Evolutionary conservation across 768 basidiomycete species (phyloP).

Genomic region (Strobilomyces dryophilus): DNA sequence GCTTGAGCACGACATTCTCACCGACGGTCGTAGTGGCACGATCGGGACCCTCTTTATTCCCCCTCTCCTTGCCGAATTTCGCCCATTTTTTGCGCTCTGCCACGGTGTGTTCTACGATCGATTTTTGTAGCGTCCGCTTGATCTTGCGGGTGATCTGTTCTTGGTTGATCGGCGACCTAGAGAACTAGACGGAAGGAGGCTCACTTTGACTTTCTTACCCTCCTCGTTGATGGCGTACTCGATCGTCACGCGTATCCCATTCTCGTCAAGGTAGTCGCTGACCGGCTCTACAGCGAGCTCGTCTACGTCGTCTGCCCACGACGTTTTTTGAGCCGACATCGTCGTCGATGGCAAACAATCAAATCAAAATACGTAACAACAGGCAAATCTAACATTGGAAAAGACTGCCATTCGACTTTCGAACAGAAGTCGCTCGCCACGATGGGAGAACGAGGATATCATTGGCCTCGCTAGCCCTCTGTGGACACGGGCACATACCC

Average conservation of each 20-base stretch:
- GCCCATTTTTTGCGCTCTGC: constrained; percentile 92
- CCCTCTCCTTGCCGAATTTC: constrained; percentile 91
- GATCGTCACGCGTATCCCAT: constrained; percentile 81
- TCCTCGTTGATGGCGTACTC: constrained; percentile 87
- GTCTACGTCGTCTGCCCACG: constrained; percentile 88
- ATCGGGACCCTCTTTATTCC: constrained; percentile 85
- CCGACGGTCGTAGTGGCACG: constrained; percentile 92
- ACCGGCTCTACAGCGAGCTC: constrained; percentile 51
- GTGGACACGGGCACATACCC: too few species aligned
- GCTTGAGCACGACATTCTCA: constrained; percentile 61
- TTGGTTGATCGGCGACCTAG: background rate
- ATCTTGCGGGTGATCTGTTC: constrained; percentile 79
- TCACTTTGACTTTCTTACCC: constrained; percentile 91
- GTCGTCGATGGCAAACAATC: constrained; percentile 13
- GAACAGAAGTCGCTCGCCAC: too few species aligned
- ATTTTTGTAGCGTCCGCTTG: constrained; percentile 83
- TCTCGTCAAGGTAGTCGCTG: constrained; percentile 76
- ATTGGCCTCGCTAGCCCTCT: too few species aligned
- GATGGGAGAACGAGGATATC: too few species aligned
- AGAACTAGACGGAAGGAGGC: background rate
- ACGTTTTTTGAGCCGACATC: constrained; percentile 50
- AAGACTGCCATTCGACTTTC: too few species aligned
- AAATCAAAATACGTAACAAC: constrained; percentile 17
- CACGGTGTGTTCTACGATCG: constrained; percentile 89
- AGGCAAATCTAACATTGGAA: background rate